Percentiles rank a stretch among this genome's conserved stretches.
These are phyloP conservation scores for Ceriops tagal DNA, from an alignment of 345 rosid genomes.

Conservation along the genomic window DNA sequence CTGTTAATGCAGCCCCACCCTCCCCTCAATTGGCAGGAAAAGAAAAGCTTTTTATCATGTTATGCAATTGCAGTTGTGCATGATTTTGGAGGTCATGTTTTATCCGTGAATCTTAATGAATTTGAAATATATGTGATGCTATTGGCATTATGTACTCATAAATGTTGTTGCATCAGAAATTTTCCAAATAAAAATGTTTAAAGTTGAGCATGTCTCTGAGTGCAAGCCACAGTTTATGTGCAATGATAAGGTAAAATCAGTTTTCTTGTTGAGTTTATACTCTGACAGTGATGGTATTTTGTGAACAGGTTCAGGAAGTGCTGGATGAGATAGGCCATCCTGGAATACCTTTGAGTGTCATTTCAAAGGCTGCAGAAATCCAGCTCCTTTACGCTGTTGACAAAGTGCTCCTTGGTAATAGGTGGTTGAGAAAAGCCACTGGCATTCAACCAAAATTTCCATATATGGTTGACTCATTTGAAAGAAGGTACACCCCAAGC, in stretches of 20 bases:
- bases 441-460: constrained; percentile 96
- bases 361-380: constrained; percentile 95
- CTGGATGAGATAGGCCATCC: constrained; percentile 87
- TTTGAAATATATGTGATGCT: not conserved
- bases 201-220: not conserved
- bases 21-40: too few relatives aligned
- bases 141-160: constrained; percentile 1
- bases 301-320: constrained; percentile 79
- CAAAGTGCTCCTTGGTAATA: constrained; percentile 70
- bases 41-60: too few relatives aligned
- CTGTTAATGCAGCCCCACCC: not conserved
- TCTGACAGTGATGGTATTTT: constrained; percentile 1
- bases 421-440: constrained; percentile 90
- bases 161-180: not conserved
- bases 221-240: not conserved
- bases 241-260: not conserved
- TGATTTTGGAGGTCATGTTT: not conserved
- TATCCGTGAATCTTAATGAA: not conserved
- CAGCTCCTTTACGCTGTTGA: constrained; percentile 81
- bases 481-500: constrained; percentile 56
- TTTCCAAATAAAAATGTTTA: not conserved
- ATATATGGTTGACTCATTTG: constrained; percentile 86
- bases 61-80: not conserved
- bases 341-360: constrained; percentile 74
- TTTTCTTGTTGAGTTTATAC: not conserved